phyloP scores from a whole-genome alignment of 257 asterid species.

The Solanum appendiculatum region DNA sequence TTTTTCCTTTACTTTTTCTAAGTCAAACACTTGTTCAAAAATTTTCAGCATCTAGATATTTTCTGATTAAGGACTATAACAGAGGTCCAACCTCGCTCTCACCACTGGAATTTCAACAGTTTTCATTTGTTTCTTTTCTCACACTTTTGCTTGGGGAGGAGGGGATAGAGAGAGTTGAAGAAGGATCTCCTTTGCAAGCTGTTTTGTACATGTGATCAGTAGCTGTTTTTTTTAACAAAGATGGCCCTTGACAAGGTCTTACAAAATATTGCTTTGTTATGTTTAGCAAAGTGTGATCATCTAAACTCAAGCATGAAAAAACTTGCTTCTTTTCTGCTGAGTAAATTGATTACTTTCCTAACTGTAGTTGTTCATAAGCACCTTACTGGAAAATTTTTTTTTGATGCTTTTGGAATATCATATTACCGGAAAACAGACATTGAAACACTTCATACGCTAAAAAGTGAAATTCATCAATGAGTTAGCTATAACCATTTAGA shows the following conservation, averaged over 20 bases:
- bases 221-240: neutral
- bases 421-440: neutral
- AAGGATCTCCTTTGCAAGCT: neutral
- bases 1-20: neutral
- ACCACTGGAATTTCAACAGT: neutral
- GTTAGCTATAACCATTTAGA: neutral
- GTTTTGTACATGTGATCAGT: neutral
- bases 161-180: neutral
- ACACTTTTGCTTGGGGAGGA: neutral
- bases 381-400: neutral
- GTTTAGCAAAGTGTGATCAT: neutral
- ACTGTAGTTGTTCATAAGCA: neutral
- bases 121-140: neutral
- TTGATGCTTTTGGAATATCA: neutral
- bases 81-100: neutral
- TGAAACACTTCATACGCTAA: neutral
- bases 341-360: neutral
- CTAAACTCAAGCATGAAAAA: neutral
- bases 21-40: neutral
- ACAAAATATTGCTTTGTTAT: neutral
- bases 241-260: neutral
- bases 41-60: neutral
- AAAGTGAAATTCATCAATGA: neutral
- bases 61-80: neutral
- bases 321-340: neutral